Percentiles rank a stretch among this genome's conserved stretches.
These are phyloP conservation scores for Penicillium fimorum DNA, from an alignment of 495 filamentous ascomycete genomes.

Conservation along the genomic window DNA sequence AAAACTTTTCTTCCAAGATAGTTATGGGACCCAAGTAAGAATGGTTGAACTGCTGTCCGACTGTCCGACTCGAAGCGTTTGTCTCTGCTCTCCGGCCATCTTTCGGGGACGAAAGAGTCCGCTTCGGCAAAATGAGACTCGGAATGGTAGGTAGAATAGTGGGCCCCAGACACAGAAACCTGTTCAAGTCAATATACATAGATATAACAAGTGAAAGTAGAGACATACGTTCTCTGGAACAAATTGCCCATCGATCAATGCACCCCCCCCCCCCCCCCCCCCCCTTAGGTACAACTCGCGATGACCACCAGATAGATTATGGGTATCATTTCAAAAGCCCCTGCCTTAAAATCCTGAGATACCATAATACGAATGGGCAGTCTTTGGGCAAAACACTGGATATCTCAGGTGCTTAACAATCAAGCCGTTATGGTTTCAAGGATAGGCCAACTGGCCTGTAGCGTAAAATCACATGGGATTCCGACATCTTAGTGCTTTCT, in stretches of 20 bases:
- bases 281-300: conserved; percentile 36
- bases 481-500: not conserved
- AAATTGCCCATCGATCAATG: conserved; percentile 33
- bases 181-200: not conserved
- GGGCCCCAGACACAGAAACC: conserved; percentile 8
- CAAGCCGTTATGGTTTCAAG: not conserved
- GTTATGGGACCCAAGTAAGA: conserved; percentile 38
- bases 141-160: conserved; percentile 12
- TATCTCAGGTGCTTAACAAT: not conserved
- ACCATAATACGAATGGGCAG: not conserved
- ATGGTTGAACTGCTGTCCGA: conserved; percentile 31
- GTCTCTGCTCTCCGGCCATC: conserved; percentile 36
- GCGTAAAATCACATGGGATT: not conserved
- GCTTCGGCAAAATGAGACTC: conserved; percentile 22
- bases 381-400: not conserved
- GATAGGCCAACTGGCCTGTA: not conserved
- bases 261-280: no score
- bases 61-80: conserved; percentile 25
- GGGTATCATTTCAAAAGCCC: not conserved
- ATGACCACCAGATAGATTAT: not conserved
- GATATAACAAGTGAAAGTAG: not conserved
- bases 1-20: conserved; percentile 39
- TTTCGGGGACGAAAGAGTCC: conserved; percentile 37
- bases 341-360: not conserved
- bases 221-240: conserved; percentile 33